Percentiles rank a stretch among this genome's conserved stretches.
Evolutionary conservation across 805 yeast species (phyloP).

Genomic region (Yamadazyma insecticola): DNA sequence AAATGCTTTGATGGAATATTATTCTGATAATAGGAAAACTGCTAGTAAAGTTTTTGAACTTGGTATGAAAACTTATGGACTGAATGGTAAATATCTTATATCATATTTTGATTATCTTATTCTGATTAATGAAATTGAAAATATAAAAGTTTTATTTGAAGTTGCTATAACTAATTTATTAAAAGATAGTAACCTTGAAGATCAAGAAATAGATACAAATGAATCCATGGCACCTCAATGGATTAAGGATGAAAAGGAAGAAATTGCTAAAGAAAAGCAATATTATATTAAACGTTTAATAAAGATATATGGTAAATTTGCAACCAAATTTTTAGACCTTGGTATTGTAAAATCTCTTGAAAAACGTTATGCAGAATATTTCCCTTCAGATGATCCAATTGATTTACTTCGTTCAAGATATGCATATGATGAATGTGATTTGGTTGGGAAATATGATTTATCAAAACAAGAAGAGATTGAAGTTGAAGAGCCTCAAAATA

Average conservation of each 20-base stretch:
- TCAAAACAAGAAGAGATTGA: constrained; percentile 19
- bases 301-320: constrained; percentile 57
- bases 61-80: constrained; percentile 59
- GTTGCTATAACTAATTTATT: constrained; percentile 56
- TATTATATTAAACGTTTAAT: constrained; percentile 25
- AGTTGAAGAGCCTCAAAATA: constrained; percentile 12
- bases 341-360: constrained; percentile 64
- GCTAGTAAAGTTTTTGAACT: constrained; percentile 75
- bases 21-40: constrained; percentile 58
- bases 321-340: constrained; percentile 65
- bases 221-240: too few species aligned
- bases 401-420: constrained; percentile 36
- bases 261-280: constrained; percentile 20
- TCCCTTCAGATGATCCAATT: constrained; percentile 53
- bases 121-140: constrained; percentile 60
- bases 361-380: constrained; percentile 57
- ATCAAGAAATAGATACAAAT: constrained; percentile 18
- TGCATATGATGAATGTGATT: constrained; percentile 31
- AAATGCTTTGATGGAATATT: constrained; percentile 77
- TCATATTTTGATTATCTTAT: constrained; percentile 72
- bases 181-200: constrained; percentile 28
- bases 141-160: constrained; percentile 81
- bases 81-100: constrained; percentile 56
- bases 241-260: constrained; percentile 42
- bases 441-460: constrained; percentile 33